Percentiles rank a stretch among this genome's conserved stretches.
Conservation (phyloP, 148 eudicot genomes). For the Tetragonia tetragonoides region DNA sequence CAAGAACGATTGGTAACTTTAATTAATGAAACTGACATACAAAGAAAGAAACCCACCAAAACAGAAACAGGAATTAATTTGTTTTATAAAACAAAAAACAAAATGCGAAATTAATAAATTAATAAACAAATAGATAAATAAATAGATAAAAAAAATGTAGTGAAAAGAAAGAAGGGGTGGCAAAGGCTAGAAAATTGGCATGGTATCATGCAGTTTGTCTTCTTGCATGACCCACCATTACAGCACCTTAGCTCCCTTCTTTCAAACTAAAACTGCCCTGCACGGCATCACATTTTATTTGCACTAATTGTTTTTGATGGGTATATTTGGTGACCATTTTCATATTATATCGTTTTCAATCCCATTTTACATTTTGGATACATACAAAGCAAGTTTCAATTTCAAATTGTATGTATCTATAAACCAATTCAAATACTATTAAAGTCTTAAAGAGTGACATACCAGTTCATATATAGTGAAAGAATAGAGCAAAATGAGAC, state of each 20-base stretch:
- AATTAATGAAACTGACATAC: slow-evolving; percentile 20
- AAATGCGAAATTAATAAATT: neutral
- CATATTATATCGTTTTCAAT: neutral
- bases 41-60: slow-evolving; percentile 18
- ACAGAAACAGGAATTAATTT: neutral
- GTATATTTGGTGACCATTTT: neutral
- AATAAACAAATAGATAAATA: neutral
- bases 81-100: too few species aligned
- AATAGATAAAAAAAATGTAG: neutral
- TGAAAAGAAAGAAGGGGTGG: neutral
- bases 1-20: slow-evolving; percentile 19
- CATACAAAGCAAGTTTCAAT: neutral
- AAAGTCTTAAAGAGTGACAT: too few species aligned
- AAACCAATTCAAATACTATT: too few species aligned
- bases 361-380: neutral
- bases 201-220: slow-evolving; percentile 26
- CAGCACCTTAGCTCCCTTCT: neutral
- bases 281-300: slow-evolving; percentile 24
- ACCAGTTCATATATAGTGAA: too few species aligned
- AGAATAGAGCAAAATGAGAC: too few species aligned
- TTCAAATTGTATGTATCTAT: too few species aligned
- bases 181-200: slow-evolving; percentile 17
- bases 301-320: slow-evolving; percentile 9
- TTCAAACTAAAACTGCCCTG: slow-evolving; percentile 19
- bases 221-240: slow-evolving; percentile 22